A percentile compares a stretch with the other conserved stretches of the same genome.
phyloP scores from a whole-genome alignment of 2,329 filamentous ascomycete species.

The Cryphonectria naterciae region DNA sequence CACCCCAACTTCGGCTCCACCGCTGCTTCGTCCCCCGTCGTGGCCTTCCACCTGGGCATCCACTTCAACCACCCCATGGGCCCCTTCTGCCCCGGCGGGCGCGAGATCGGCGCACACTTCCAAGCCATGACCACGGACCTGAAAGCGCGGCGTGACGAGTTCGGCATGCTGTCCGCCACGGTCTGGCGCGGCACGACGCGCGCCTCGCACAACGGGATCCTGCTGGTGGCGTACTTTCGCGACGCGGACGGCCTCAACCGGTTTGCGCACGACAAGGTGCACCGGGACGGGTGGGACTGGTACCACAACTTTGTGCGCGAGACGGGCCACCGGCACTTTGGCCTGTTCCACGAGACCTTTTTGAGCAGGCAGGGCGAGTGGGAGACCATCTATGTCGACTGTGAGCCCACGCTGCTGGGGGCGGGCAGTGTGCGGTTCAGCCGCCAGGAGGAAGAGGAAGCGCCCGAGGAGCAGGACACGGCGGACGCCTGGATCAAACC shows the following conservation, averaged over 20 bases:
- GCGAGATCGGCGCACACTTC: constrained; percentile 46
- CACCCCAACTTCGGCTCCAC: constrained; percentile 35
- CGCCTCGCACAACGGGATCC: constrained; percentile 43
- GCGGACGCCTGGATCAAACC: constrained; percentile 39
- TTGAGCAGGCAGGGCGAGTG: constrained; percentile 48
- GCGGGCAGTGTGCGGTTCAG: constrained; percentile 32
- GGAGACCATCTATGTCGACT: constrained; percentile 57
- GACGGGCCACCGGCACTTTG: constrained; percentile 44
- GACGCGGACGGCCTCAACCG: constrained; percentile 51
- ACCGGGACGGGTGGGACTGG: constrained; percentile 56
- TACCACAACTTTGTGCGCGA: constrained; percentile 40
- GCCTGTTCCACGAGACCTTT: constrained; percentile 61
- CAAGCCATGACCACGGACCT: constrained; percentile 42
- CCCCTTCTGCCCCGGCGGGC: constrained; percentile 48
- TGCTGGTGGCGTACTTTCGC: constrained; percentile 56
- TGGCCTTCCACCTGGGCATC: constrained; percentile 51
- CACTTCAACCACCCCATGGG: constrained; percentile 56
- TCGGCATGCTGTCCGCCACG: constrained; percentile 46
- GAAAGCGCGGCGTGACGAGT: constrained; percentile 43
- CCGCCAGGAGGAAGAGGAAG: neutral
- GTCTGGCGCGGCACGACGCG: constrained; percentile 36
- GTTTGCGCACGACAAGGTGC: constrained; percentile 55
- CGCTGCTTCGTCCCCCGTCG: constrained; percentile 39
- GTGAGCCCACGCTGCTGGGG: constrained; percentile 44
- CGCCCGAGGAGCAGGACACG: neutral